Evolutionary conservation across 192 early-diverging fungal species (phyloP), one percentile per base, ranked within the genome.

Genomic region (Phycomyces blakesleeanus): DNA sequence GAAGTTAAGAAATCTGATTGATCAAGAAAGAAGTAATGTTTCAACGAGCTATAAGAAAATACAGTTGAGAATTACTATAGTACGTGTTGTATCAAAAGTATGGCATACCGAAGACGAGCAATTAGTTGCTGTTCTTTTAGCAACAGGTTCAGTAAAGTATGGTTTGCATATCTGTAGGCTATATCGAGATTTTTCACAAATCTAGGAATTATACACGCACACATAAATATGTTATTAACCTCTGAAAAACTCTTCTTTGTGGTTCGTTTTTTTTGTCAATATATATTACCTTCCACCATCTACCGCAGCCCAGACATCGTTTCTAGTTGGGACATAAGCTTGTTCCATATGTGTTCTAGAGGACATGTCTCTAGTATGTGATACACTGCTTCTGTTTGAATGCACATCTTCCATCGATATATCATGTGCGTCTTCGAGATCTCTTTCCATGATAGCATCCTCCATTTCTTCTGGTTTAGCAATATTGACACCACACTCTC

Each of bases 1-100:
- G 95, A 94, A 1, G 87, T 91, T 49, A 99, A 72, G 66, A 90
- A 99, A 67, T 99, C 97, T 0, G 91, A 91, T 68, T 92, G 91
- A 68, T 96, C 92, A 61, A 98, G 80, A 57, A 99, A 79, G 52
- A 96, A 90, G 72, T 93, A 96, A 40, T 86, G 89, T 76, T 99
- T 99, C 22, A 97, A 73, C 4, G 94, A 96, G 53, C 89, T 92
- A 64, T 7, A 14, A 12, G 1, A 29, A 22, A 54, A n/a, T n/a
- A 26, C 38, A 34, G 11, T 9, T 24, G 16, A 41, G 20, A 16
- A 18, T 47, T 12, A 29, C 2, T 25, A 5, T 1, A 57, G 7
- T 0, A 9, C 6, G 40, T 6, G 18, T 27, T n/a, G 26, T 39
- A 14, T 38, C 14, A 22, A 53, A 26, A 41, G 26, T 25, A 55